Conservation (phyloP, 1,284 basidiomycete species). For the Leucoagaricus sp. region DNA sequence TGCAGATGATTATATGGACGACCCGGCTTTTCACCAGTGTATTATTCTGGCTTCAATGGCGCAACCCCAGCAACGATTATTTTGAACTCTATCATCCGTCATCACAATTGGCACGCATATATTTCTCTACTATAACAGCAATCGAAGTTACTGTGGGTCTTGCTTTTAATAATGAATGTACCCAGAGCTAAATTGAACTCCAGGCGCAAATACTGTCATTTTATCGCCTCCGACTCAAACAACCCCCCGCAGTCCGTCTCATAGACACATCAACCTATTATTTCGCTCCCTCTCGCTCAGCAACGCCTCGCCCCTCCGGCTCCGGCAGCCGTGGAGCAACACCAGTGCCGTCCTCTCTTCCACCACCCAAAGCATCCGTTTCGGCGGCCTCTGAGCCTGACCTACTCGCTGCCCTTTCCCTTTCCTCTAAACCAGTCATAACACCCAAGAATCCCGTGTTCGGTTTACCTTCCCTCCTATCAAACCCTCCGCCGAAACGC, state of each 20-base stretch:
- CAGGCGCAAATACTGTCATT: conserved; percentile 55
- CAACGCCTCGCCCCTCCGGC: conserved; percentile 34
- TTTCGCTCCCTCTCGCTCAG: conserved; percentile 37
- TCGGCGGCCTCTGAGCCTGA: conserved; percentile 47
- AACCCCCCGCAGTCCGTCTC: conserved; percentile 66
- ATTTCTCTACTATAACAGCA: conserved; percentile 44
- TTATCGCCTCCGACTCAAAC: conserved; percentile 57
- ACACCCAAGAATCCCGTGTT: conserved; percentile 54
- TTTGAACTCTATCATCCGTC: conserved; percentile 37
- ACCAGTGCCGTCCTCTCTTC: conserved; percentile 14
- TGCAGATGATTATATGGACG: conserved; percentile 61
- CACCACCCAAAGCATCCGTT: conserved; percentile 28
- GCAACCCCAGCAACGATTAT: conserved; percentile 40
- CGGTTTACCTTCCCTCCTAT: conserved; percentile 58
- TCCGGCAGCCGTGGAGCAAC: conserved; percentile 11
- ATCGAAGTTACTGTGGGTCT: conserved; percentile 56
- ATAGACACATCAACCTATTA: conserved; percentile 52
- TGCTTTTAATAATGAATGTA: not conserved
- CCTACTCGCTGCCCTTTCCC: conserved; percentile 57
- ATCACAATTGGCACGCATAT: conserved; percentile 39
- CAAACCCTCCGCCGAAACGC: conserved; percentile 27
- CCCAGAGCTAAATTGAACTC: conserved; percentile 10
- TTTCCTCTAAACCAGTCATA: conserved; percentile 63
- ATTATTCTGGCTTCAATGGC: conserved; percentile 45
- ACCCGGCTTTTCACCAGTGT: conserved; percentile 54